Base-by-base conservation (phyloP, 768 basidiomycete species). In the Antrodiella citrinella region DNA sequence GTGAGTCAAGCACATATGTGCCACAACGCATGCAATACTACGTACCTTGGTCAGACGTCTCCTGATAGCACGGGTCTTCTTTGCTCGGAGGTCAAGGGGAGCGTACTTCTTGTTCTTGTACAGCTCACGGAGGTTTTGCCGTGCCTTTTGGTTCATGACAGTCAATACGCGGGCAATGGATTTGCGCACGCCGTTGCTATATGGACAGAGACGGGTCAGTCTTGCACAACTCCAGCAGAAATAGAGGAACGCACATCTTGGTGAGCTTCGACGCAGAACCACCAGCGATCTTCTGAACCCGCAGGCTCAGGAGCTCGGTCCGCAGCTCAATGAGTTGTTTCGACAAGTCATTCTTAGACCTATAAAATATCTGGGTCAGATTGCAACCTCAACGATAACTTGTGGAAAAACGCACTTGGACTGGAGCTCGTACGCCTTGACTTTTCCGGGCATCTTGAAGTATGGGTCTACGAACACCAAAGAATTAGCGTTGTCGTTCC, bases 31-130 rank as follows among this genome's bases (percentile, higher is more conserved):
- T n/a, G n/a, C n/a, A n/a, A n/a, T 10, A 18, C 18, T 10, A 65
- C 82, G 51, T 53, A 91, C 91, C 76, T 86, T 84, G 60, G 91
- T 92, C 72, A 99, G 71, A 67, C 92, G 82, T 72, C 94, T 80
- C 67, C 96, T 83, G 77, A 99, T 97, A 39, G 96, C 96, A 61
- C 96, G 87, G 55, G 96, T 99, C 84, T 86, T 94, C 86, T 98
- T 99, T 57, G 82, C 70, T 58, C 96, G 90, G 66, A 99, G 86
- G 77, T 99, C 96, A 59, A 98, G 91, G 56, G 96, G 96, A 57
- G 90, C 75, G 74, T 89, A 90, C 67, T 91, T 94, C 83, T 95
- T 95, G 69, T 76, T 73, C 80, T 95, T 95, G 89, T 97, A 97
- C 77, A 84, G 92, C 70, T 98, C 94, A 50, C 91, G 90, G 59